phyloP scores from a whole-genome alignment of 2,329 filamentous ascomycete genomes.

The Chaetomium sp. region DNA sequence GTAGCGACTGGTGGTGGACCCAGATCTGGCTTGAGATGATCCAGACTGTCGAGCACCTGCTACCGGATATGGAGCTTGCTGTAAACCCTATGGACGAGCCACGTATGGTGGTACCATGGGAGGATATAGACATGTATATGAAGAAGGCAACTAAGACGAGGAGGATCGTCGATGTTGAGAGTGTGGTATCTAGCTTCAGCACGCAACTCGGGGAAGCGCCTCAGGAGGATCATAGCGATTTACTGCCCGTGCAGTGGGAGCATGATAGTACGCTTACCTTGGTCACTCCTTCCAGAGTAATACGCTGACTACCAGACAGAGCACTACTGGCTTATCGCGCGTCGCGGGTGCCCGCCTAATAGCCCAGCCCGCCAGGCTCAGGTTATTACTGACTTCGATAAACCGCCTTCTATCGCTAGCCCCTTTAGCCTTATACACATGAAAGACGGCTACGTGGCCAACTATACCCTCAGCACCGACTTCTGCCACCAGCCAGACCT shows the following conservation, averaged over 20 bases:
- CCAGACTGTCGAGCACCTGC: slow-evolving; percentile 52
- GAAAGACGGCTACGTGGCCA: slow-evolving; percentile 60
- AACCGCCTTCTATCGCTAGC: slow-evolving; percentile 49
- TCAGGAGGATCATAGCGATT: slow-evolving; percentile 39
- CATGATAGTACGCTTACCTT: slow-evolving; percentile 39
- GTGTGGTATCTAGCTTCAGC: slow-evolving; percentile 50
- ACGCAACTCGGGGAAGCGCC: slow-evolving; percentile 42
- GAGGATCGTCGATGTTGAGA: slow-evolving; percentile 47
- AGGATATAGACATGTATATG: slow-evolving; percentile 60
- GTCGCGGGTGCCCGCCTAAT: slow-evolving; percentile 63
- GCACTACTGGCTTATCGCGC: slow-evolving; percentile 59
- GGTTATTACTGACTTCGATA: slow-evolving; percentile 48
- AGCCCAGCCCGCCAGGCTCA: slow-evolving; percentile 59
- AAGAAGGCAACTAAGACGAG: slow-evolving; percentile 53
- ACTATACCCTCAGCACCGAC: slow-evolving; percentile 62
- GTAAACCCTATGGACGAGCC: slow-evolving; percentile 71
- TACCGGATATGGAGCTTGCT: slow-evolving; percentile 69
- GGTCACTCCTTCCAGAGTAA: neutral
- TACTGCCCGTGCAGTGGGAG: slow-evolving; percentile 53
- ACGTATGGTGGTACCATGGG: slow-evolving; percentile 63
- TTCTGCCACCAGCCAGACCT: slow-evolving; percentile 68
- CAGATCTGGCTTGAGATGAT: slow-evolving; percentile 59
- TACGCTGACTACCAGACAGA: slow-evolving; percentile 9
- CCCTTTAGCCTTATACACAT: slow-evolving; percentile 52
- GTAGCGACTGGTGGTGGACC: slow-evolving; percentile 61